phyloP scores from a whole-genome alignment of 257 asterid species.

The Fraxinus cuspidata region DNA sequence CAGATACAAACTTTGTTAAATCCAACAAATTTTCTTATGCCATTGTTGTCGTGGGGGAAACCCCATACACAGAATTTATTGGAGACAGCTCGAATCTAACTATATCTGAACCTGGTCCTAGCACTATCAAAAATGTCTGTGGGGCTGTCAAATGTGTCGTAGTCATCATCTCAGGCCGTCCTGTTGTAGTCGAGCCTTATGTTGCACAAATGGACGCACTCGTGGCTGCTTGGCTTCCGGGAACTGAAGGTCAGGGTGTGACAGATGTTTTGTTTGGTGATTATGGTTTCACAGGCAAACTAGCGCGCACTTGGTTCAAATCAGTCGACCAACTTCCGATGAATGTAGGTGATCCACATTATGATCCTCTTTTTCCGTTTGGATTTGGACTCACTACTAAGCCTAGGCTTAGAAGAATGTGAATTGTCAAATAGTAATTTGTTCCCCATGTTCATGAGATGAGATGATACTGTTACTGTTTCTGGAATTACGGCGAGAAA shows the following conservation, averaged over 20 bases:
- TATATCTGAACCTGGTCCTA: conserved; percentile 39
- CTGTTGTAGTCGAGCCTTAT: conserved; percentile 50
- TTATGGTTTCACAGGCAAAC: conserved; percentile 60
- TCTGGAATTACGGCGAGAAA: not conserved
- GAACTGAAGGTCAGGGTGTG: conserved; percentile 64
- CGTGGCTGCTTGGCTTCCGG: conserved; percentile 71
- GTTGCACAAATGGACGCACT: conserved; percentile 48
- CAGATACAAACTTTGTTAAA: conserved; percentile 31
- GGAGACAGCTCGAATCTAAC: conserved; percentile 54
- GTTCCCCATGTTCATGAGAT: not conserved
- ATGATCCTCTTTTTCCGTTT: conserved; percentile 59
- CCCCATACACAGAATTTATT: conserved; percentile 43
- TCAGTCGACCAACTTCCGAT: conserved; percentile 61
- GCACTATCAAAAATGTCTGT: conserved; percentile 44
- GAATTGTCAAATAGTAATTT: not conserved
- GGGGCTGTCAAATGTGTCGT: conserved; percentile 47
- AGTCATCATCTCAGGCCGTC: conserved; percentile 52
- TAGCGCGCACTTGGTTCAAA: conserved; percentile 62
- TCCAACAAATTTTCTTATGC: conserved; percentile 47
- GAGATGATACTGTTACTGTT: not conserved
- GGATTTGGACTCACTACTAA: conserved; percentile 51
- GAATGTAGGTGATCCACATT: conserved; percentile 63
- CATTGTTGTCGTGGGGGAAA: conserved; percentile 58
- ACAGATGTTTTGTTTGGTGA: conserved; percentile 60
- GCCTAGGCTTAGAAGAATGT: conserved; percentile 20